A percentile compares a stretch with the other conserved stretches of the same genome.
Evolutionary conservation across 257 asterid species (phyloP).

Genomic region (Nicotiana obtusifolia): DNA sequence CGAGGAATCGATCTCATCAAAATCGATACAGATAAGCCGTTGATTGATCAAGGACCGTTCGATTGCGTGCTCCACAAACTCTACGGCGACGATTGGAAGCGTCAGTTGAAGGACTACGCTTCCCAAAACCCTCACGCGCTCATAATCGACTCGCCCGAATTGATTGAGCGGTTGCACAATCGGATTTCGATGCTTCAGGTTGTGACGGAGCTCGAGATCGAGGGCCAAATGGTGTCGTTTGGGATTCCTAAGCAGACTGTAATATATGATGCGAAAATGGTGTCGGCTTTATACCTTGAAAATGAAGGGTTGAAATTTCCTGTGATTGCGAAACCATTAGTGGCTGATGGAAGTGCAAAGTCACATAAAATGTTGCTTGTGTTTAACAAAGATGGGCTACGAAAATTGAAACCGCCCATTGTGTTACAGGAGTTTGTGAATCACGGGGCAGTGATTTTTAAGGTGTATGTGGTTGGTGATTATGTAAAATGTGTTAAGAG

Average conservation of each 20-base stretch:
- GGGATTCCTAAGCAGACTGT: conserved; percentile 64
- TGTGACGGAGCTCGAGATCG: conserved; percentile 36
- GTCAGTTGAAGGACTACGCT: conserved; percentile 45
- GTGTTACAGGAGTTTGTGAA: conserved; percentile 72
- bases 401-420: conserved; percentile 61
- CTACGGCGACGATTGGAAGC: conserved; percentile 58
- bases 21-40: conserved; percentile 47
- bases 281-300: conserved; percentile 32
- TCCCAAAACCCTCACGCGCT: conserved; percentile 36
- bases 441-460: conserved; percentile 67
- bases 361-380: conserved; percentile 68
- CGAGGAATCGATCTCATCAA: conserved; percentile 58
- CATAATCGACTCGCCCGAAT: conserved; percentile 59
- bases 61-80: conserved; percentile 62
- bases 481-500: conserved; percentile 64
- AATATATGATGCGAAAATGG: conserved; percentile 33
- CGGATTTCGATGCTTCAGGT: conserved; percentile 69
- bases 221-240: conserved; percentile 32
- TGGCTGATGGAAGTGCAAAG: conserved; percentile 68
- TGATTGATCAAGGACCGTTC: conserved; percentile 64
- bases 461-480: conserved; percentile 76
- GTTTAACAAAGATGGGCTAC: conserved; percentile 46
- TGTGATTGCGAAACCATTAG: conserved; percentile 63
- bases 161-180: conserved; percentile 59
- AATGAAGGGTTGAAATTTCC: conserved; percentile 51